phyloP scores from a whole-genome alignment of 352 stramenopile species.

The Phytophthora brassicae region DNA sequence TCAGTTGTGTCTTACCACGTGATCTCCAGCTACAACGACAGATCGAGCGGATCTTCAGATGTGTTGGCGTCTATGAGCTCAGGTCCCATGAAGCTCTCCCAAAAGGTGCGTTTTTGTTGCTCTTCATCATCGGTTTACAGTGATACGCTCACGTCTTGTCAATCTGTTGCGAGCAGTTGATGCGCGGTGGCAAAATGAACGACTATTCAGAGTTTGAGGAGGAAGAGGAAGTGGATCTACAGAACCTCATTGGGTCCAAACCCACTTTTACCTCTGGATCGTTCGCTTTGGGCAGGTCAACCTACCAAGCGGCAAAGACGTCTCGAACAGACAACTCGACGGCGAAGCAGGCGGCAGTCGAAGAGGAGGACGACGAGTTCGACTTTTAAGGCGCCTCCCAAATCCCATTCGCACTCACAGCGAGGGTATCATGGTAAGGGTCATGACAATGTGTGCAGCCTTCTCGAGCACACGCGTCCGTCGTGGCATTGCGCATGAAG shows the following conservation, averaged over 20 bases:
- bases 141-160: conserved; percentile 7
- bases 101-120: conserved; percentile 55
- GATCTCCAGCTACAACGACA: conserved; percentile 53
- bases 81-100: conserved; percentile 52
- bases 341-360: neutral
- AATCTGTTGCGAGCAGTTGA: conserved; percentile 33
- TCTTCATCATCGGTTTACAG: neutral
- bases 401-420: neutral
- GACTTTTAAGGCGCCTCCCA: conserved; percentile 43
- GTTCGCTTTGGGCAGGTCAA: conserved; percentile 7
- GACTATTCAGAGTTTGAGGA: conserved; percentile 85
- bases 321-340: conserved; percentile 15
- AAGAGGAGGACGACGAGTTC: conserved; percentile 54
- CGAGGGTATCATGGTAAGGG: too few relatives aligned
- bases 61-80: conserved; percentile 67
- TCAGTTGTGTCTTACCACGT: neutral
- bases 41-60: conserved; percentile 42
- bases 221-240: conserved; percentile 73
- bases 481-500: conserved; percentile 24
- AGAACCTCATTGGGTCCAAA: conserved; percentile 69
- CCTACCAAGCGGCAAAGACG: neutral
- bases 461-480: neutral
- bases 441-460: neutral
- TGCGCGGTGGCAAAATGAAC: conserved; percentile 72
- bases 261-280: conserved; percentile 3